These are phyloP conservation scores for Amaranthus palmeri DNA, from an alignment of 148 eudicot genomes.

Conservation along the genomic window DNA sequence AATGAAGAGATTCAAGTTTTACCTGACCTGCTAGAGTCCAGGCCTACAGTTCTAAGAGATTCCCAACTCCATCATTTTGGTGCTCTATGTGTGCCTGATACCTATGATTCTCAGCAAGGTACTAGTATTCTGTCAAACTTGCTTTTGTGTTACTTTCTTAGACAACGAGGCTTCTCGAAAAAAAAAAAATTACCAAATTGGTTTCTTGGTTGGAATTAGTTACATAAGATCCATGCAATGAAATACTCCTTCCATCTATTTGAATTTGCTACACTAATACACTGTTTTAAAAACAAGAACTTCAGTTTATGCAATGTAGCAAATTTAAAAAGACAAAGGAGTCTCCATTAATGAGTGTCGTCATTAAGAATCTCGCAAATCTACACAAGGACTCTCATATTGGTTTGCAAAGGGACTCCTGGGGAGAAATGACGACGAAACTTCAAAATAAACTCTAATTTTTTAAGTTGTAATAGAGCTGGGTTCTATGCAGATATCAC, in stretches of 20 bases:
- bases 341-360: background rate
- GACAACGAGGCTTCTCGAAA: background rate
- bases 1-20: conserved; percentile 26
- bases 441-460: background rate
- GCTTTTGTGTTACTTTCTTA: background rate
- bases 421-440: background rate
- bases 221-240: background rate
- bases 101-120: conserved; percentile 61
- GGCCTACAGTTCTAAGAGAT: conserved; percentile 21
- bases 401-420: background rate
- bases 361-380: background rate
- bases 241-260: background rate
- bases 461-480: conserved; percentile 9
- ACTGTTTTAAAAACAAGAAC: too few species aligned
- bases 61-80: conserved; percentile 25
- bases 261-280: too few species aligned
- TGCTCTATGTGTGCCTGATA: conserved; percentile 63
- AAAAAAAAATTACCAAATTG: background rate
- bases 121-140: conserved; percentile 18
- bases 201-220: background rate
- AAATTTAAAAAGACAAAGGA: too few species aligned
- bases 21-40: conserved; percentile 25
- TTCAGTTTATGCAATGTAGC: too few species aligned
- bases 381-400: background rate
- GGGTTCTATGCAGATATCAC: conserved; percentile 31